phyloP scores from a whole-genome alignment of 169 alveolate genomes.

The Plasmodium adleri region DNA sequence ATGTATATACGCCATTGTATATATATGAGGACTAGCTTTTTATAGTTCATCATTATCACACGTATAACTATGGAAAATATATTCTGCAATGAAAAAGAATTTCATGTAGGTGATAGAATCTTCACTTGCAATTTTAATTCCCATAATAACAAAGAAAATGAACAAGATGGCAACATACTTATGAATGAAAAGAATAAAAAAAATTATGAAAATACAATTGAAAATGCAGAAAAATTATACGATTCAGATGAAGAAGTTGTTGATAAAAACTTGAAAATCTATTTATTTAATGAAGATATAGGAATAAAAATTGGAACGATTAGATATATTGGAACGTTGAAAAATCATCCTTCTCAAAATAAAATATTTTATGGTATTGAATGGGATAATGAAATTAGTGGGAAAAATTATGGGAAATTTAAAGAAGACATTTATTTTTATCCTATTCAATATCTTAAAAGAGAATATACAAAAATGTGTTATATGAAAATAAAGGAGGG shows the following conservation, averaged over 20 bases:
- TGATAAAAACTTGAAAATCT: conserved; percentile 53
- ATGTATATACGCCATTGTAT: conserved; percentile 6
- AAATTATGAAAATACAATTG: not conserved
- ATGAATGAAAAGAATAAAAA: not conserved
- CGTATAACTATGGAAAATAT: conserved; percentile 38
- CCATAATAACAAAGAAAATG: not conserved
- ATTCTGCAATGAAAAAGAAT: conserved; percentile 41
- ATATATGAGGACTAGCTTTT: not conserved
- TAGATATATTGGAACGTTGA: conserved; percentile 54
- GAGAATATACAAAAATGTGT: conserved; percentile 15
- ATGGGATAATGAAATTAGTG: conserved; percentile 48
- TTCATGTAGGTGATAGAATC: conserved; percentile 24
- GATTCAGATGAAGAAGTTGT: conserved; percentile 8
- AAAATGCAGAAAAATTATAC: not conserved
- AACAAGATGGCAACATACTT: not conserved
- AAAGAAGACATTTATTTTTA: conserved; percentile 31
- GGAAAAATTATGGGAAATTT: conserved; percentile 49
- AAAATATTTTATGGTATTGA: conserved; percentile 54
- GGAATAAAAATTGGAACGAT: conserved; percentile 62
- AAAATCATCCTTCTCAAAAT: conserved; percentile 36
- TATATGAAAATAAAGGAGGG: not conserved
- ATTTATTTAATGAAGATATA: conserved; percentile 53
- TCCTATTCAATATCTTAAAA: conserved; percentile 21
- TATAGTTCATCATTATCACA: not conserved
- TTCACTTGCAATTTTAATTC: conserved; percentile 41